Percentiles rank a stretch among this genome's conserved stretches.
Evolutionary conservation across 768 basidiomycete genomes (phyloP).

Genomic region (Mycena capillaripes): DNA sequence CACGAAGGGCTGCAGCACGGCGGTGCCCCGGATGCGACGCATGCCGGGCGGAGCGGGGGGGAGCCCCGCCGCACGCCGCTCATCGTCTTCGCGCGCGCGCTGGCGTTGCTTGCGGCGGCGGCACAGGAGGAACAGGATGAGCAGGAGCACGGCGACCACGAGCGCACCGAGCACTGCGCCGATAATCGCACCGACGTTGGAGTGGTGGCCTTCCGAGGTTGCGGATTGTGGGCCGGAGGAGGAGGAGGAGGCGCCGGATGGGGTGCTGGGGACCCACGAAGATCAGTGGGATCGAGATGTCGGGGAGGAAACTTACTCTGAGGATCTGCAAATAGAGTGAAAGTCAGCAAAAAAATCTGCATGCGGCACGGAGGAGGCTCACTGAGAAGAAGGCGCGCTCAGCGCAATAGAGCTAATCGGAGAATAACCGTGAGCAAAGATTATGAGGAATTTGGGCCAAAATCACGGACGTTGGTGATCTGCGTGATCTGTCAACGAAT

Average conservation of each 20-base stretch:
- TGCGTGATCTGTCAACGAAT: neutral
- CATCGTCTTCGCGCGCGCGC: constrained; percentile 21
- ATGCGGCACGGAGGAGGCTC: neutral
- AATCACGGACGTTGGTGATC: neutral
- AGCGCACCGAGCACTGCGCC: constrained; percentile 48
- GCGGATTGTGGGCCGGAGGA: neutral
- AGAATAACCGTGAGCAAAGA: neutral
- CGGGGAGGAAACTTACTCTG: neutral
- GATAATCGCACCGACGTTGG: constrained; percentile 43
- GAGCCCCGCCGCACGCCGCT: constrained; percentile 28
- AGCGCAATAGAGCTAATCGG: neutral
- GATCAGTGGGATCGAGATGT: neutral
- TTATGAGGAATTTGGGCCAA: neutral
- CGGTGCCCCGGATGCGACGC: constrained; percentile 26
- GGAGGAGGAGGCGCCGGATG: neutral
- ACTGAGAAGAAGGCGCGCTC: constrained; percentile 1
- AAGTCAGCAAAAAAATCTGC: neutral
- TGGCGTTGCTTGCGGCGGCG: constrained; percentile 35
- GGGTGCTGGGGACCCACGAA: neutral
- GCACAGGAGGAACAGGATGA: constrained; percentile 36
- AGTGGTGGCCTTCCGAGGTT: constrained; percentile 8
- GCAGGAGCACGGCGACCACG: constrained; percentile 29
- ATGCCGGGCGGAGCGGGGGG: constrained; percentile 10
- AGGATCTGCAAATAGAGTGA: neutral
- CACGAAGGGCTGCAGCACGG: constrained; percentile 33